Percentiles rank a stretch among this genome's conserved stretches.
phyloP scores from a whole-genome alignment of 2,329 filamentous ascomycete species.

The Aspergillus japonicus region DNA sequence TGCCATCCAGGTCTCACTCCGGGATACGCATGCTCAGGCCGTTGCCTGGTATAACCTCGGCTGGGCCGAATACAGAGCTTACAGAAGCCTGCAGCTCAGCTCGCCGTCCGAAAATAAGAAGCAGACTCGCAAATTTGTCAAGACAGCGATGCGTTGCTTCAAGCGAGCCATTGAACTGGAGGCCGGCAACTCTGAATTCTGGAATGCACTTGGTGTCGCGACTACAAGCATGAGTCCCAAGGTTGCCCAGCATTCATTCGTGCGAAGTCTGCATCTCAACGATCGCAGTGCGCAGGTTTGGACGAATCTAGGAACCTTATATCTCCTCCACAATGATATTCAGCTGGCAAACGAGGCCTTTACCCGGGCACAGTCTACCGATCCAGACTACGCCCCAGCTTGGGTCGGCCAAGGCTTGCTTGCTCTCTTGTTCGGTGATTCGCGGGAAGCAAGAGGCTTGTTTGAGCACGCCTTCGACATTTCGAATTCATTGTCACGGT shows the following conservation, averaged over 20 bases:
- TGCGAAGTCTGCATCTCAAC: slow-evolving; percentile 87
- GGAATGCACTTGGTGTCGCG: slow-evolving; percentile 91
- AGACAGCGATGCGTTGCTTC: slow-evolving; percentile 83
- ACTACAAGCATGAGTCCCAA: slow-evolving; percentile 82
- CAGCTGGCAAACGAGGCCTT: slow-evolving; percentile 89
- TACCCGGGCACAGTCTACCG: slow-evolving; percentile 84
- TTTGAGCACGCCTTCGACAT: slow-evolving; percentile 96
- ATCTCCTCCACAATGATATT: slow-evolving; percentile 77
- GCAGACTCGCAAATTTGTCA: slow-evolving; percentile 64
- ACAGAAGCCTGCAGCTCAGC: slow-evolving; percentile 59
- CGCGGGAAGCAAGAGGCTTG: slow-evolving; percentile 74
- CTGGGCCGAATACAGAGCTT: slow-evolving; percentile 85
- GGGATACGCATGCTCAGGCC: slow-evolving; percentile 82
- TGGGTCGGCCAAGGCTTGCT: slow-evolving; percentile 93
- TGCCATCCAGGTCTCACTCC: slow-evolving; percentile 69
- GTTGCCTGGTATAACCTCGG: slow-evolving; percentile 97
- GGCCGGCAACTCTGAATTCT: slow-evolving; percentile 90
- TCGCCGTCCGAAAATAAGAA: slow-evolving; percentile 48
- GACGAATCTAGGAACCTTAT: slow-evolving; percentile 87
- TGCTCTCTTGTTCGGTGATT: slow-evolving; percentile 71
- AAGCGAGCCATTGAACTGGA: slow-evolving; percentile 95
- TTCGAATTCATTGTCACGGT: slow-evolving; percentile 69
- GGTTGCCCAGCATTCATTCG: slow-evolving; percentile 89
- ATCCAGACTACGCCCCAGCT: slow-evolving; percentile 88
- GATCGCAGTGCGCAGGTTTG: slow-evolving; percentile 81